Base-by-base conservation (phyloP, 805 yeast genomes). In the Wickerhamiella azyma region DNA sequence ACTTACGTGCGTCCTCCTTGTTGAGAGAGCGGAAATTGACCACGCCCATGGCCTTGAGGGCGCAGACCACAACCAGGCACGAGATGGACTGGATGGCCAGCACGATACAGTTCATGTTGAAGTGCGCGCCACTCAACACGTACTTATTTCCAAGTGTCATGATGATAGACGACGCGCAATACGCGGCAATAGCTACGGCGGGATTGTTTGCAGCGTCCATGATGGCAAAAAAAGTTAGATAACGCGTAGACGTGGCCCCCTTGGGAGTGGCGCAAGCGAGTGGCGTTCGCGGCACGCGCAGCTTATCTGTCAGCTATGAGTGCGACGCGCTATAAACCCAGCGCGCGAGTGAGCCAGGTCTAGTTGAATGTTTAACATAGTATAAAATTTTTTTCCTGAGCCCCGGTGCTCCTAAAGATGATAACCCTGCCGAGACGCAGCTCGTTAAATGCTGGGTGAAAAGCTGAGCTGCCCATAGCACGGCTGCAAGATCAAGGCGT, bases 111-210 rank as follows among this genome's bases (percentile, higher is more conserved):
- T 86, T 86, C 75, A 92, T 75, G 66, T 77, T 77, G 65, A 77
- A 77, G 62, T 80, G 73, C 62, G 82, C 77, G 26, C 82, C 85
- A 19, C 83, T 75, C 49, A 92, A 81, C 49, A 92, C 97, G 61
- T 79, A 89, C 68, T 92, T 92, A 74, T 92, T 92, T 50, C 97
- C 88, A 51, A 88, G 86, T 26, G 98, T 92, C 98, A 92, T 92
- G 63, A 92, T 69, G 55, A 92, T 92, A 19, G 98, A 92, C 18
- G 98, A 84, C 46, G 74, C 71, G 73, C 99, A 92, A 76, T 92
- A 92, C 32, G 61, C 51, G 46, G 55, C 55, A 26, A 63, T 59
- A 37, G 67, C 66, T 50, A 60, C 56, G n/a, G 53, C 52, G 33
- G 67, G 66, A 47, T 61, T 60, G 57, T 63, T 63, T 14, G 49